Evolutionary conservation across 306 rosid species (phyloP).

Genomic region (Dalbergia oliveri): DNA sequence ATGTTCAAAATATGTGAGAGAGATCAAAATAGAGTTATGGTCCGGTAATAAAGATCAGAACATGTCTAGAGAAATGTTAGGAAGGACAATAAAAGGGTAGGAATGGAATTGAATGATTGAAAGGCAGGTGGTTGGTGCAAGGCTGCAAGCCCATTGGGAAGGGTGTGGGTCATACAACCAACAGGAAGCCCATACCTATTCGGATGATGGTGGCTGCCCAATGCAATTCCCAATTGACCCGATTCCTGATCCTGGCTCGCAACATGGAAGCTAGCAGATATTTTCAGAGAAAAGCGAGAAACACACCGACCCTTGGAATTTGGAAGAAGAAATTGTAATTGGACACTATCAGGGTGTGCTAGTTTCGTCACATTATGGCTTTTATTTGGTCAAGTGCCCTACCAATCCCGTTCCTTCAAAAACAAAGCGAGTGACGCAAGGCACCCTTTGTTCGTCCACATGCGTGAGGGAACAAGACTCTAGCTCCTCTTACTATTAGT

Average conservation of each 20-base stretch:
- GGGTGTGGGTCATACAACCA: neutral
- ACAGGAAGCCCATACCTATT: neutral
- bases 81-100: too few species aligned
- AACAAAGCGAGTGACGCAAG: neutral
- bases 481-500: neutral
- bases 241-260: neutral
- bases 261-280: neutral
- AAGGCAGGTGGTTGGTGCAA: neutral
- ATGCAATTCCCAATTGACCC: neutral
- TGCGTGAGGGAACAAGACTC: neutral
- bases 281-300: neutral
- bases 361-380: neutral
- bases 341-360: neutral
- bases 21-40: too few species aligned
- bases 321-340: neutral
- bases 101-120: neutral
- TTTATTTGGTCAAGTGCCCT: neutral
- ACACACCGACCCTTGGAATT: neutral
- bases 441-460: neutral
- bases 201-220: neutral
- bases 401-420: neutral
- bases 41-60: too few species aligned
- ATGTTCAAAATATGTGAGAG: too few species aligned
- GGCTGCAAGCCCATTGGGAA: neutral
- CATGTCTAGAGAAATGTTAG: too few species aligned